Base-by-base conservation (phyloP, 2,329 filamentous ascomycete genomes). In the Zymoseptoria passerinii region DNA sequence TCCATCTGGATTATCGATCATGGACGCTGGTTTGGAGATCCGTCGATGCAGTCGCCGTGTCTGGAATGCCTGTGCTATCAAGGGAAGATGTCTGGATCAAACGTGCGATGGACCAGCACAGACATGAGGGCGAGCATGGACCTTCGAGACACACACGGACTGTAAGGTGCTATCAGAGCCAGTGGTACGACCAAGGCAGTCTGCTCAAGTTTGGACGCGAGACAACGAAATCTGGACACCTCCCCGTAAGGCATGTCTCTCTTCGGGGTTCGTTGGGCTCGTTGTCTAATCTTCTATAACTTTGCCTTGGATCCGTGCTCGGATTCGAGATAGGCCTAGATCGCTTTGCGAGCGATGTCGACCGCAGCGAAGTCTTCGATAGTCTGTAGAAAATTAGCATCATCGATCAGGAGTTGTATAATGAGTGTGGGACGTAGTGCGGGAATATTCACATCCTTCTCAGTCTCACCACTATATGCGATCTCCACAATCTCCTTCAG, bases 401-500 rank as follows among this genome's bases (percentile, higher is more conserved):
- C 10, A 7, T 16, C n/a, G 16, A 44, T 23, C 23, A 23, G 4
- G 23, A 23, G 23, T n/a, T 44, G 35, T n/a, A 44, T 1, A 16
- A 16, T 13, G 35, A 44, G 35, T 5, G 4, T 16, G 13, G 7
- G 35, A 44, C 35, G n/a, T 44, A 44, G 10, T 16, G 87, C 88
- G 8, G 92, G 92, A 51, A 92, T 83, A 61, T 80, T 79, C 1
- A 96, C 87, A 52, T 82, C 77, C 71, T 84, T 87, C 16, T 87
- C 85, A 66, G 87, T 87, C 28, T 92, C 83, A 1, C 83, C 89
- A 60, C 86, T 81, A 4, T 86, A 84, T 0, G 84, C 90, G 70
- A 95, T 90, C 76, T 96, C 92, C n/a, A 95, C 76, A 65, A 96
- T 75, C 75, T 95, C 89, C 29, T 89, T 80, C 71, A 96, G 75